phyloP scores from a whole-genome alignment of 352 stramenopile genomes.

The Chrysophaeum taylorii region DNA sequence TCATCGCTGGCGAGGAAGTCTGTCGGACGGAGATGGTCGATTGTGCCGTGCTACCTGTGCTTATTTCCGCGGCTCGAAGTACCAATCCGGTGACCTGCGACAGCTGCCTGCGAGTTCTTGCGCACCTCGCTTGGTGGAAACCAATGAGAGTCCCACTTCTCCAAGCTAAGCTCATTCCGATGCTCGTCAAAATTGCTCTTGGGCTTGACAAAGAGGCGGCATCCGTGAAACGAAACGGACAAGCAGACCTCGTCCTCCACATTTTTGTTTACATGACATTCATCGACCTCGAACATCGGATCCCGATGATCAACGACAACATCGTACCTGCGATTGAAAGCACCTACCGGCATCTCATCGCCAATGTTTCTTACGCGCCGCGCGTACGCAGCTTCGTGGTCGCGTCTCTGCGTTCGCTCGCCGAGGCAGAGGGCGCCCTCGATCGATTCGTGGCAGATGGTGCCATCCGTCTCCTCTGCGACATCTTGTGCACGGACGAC shows the following conservation, averaged over 20 bases:
- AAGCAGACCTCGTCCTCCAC: background rate
- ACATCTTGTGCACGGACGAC: background rate
- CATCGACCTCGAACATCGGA: background rate
- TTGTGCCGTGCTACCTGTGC: background rate
- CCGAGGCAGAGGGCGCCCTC: background rate
- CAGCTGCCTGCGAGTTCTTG: slow-evolving; percentile 15
- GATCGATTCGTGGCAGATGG: background rate
- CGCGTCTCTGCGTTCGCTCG: background rate
- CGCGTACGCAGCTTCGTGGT: background rate
- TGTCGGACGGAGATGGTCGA: slow-evolving; percentile 12
- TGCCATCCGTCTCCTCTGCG: background rate
- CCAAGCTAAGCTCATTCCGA: slow-evolving; percentile 4
- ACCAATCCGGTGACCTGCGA: slow-evolving; percentile 8
- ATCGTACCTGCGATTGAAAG: background rate
- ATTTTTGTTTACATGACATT: background rate
- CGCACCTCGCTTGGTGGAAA: slow-evolving; percentile 14
- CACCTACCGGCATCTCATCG: background rate
- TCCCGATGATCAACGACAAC: background rate
- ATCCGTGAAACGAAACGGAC: background rate
- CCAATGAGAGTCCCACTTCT: background rate
- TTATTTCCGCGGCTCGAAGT: slow-evolving; percentile 7
- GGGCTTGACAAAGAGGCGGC: background rate
- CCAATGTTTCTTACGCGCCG: background rate
- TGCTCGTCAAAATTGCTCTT: slow-evolving; percentile 6
- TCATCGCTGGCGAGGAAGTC: slow-evolving; percentile 16